These are phyloP conservation scores for Citrus unshiu DNA, from an alignment of 345 rosid species.

Conservation along the genomic window DNA sequence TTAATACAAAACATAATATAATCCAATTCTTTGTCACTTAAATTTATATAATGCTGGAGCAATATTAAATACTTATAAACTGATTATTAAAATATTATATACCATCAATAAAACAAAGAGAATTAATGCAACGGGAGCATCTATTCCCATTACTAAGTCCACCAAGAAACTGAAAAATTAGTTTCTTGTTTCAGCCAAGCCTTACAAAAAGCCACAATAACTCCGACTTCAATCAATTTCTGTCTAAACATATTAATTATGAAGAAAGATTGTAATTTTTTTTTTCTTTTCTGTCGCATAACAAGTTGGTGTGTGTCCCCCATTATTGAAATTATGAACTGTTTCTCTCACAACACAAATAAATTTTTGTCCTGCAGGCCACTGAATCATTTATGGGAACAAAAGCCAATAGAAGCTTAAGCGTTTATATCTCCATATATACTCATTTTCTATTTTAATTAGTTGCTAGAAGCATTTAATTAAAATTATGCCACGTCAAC, in stretches of 20 bases:
- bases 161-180: not conserved
- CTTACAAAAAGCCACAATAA: not conserved
- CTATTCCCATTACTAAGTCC: not conserved
- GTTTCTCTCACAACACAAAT: not conserved
- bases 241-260: not conserved
- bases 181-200: not conserved
- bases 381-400: slow-evolving; percentile 1
- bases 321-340: not conserved
- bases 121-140: not conserved
- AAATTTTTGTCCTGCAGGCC: not conserved
- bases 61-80: too few species aligned
- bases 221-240: not conserved
- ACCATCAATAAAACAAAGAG: not conserved
- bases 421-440: not conserved
- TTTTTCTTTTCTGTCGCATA: too few species aligned
- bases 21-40: not conserved
- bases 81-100: not conserved
- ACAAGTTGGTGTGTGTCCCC: not conserved
- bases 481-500: not conserved
- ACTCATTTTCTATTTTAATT: not conserved
- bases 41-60: too few species aligned
- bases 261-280: not conserved
- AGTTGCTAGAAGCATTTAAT: not conserved
- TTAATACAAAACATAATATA: not conserved
- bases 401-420: not conserved